These are phyloP conservation scores for Chrysanthemum seticuspe DNA, from an alignment of 129 eudicot genomes.

Conservation along the genomic window DNA sequence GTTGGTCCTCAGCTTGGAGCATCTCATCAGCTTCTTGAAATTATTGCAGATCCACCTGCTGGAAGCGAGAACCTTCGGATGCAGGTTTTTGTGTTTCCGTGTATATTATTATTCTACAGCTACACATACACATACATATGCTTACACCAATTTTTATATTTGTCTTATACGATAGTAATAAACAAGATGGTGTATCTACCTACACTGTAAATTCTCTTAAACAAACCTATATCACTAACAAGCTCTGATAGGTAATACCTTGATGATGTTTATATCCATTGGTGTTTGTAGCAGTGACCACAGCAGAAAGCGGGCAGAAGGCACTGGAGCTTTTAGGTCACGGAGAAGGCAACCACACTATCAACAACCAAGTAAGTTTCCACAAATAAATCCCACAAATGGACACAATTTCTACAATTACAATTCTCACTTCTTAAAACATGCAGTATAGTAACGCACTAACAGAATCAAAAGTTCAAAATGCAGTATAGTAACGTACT, in stretches of 20 bases:
- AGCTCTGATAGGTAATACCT: neutral
- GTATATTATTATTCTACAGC: no score
- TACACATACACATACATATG: no score
- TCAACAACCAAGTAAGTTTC: conserved; percentile 34
- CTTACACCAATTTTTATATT: no score
- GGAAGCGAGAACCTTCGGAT: no score
- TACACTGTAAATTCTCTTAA: neutral
- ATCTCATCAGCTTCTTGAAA: no score
- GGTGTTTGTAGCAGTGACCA: conserved; percentile 45
- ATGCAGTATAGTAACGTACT: no score
- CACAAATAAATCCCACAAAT: neutral
- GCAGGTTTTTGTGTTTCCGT: no score
- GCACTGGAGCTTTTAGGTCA: conserved; percentile 61
- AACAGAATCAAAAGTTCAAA: neutral
- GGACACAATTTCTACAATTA: conserved; percentile 4
- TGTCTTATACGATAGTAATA: no score
- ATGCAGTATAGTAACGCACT: neutral
- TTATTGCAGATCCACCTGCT: no score
- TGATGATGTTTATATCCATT: neutral
- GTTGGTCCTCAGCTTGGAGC: no score
- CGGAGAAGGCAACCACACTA: conserved; percentile 34
- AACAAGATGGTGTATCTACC: no score
- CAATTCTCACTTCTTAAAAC: conserved; percentile 5
- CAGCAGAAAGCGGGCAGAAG: conserved; percentile 57
- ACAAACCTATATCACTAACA: neutral